Evolutionary conservation across 1,284 basidiomycete species (phyloP), one percentile per base, ranked within the genome.

Genomic region (Tylopilus microsporus): DNA sequence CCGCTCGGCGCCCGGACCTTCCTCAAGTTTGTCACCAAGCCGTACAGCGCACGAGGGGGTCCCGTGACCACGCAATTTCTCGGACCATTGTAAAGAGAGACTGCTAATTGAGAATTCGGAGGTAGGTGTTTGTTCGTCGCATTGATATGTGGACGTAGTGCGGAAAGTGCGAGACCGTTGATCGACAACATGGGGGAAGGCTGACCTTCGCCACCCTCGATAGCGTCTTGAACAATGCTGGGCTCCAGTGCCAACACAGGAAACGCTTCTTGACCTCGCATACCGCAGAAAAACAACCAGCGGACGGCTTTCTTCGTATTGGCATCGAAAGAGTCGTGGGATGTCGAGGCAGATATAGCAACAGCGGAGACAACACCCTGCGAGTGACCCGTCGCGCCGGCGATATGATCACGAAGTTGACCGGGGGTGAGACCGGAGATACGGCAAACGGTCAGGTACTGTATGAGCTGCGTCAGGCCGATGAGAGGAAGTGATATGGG

Each of bases 401-500:
- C 80, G 63, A 98, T 82, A 57, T 84, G 83, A 50, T 79, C 76
- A 53, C 91, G 85, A 71, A 97, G 82, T 68, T 94, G 84, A 19
- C 86, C 91, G 0, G 94, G 94, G 3, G 83, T 84, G 49, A 94
- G 76, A 57, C 86, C 84, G 32, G 85, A 77, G 56, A 91, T 85
- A 54, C 85, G 87, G 70, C 89, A 89, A 32, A 88, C 82, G 57
- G 91, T 81, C 62, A 97, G 81, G 75, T 97, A 99, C 72, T 98
- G 96, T 9, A 87, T 84, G 69, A 99, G 87, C 73, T 99, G 96
- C 3, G 95, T 96, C 57, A 98, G 81, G 53, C 96, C 96, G 71
- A 99, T 98, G 60, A 99, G 82, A 45, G 94, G 94, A 69, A 98
- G 84, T 5, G 96, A 98, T 64, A 98, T 77, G n/a, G 97, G 95